Evolutionary conservation across 768 basidiomycete genomes (phyloP).

Genomic region (Termitomyces sp.): DNA sequence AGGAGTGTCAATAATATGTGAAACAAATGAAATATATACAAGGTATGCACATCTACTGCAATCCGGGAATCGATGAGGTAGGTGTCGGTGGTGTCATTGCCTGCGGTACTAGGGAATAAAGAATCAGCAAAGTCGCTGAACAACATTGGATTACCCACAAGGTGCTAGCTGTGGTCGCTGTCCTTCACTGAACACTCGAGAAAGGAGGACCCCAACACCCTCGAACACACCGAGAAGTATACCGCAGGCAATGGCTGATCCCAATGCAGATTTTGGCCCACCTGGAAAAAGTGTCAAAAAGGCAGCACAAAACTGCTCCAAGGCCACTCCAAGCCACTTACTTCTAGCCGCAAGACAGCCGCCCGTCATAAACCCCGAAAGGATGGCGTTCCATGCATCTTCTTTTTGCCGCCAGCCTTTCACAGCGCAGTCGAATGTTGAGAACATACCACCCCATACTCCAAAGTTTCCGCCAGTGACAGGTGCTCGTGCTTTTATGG

Average conservation of each 20-base stretch:
- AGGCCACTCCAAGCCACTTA: constrained; percentile 38
- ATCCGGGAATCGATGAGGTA: constrained; percentile 34
- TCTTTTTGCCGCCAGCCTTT: constrained; percentile 97
- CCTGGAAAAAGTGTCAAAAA: constrained; percentile 41
- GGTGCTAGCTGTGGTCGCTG: constrained; percentile 77
- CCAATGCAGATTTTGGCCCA: constrained; percentile 86
- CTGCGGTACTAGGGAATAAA: constrained; percentile 43
- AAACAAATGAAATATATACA: constrained; percentile 22
- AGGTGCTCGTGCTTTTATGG: constrained; percentile 96
- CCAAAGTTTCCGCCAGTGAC: constrained; percentile 98
- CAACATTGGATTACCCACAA: constrained; percentile 40
- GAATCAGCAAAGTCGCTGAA: constrained; percentile 2
- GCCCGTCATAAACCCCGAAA: constrained; percentile 97
- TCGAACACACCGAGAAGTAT: constrained; percentile 93
- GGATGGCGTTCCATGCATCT: constrained; percentile 98
- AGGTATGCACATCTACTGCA: constrained; percentile 45
- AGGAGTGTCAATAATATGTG: constrained; percentile 26
- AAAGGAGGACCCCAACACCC: constrained; percentile 91
- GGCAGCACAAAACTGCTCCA: not conserved
- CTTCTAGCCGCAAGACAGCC: constrained; percentile 92
- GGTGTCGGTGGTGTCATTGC: constrained; percentile 46
- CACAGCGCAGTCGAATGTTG: constrained; percentile 96
- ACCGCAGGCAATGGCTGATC: constrained; percentile 94
- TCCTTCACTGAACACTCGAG: constrained; percentile 82
- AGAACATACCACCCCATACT: constrained; percentile 97